phyloP scores from a whole-genome alignment of 805 yeast genomes.

The Nakazawaea wyomingensis region DNA sequence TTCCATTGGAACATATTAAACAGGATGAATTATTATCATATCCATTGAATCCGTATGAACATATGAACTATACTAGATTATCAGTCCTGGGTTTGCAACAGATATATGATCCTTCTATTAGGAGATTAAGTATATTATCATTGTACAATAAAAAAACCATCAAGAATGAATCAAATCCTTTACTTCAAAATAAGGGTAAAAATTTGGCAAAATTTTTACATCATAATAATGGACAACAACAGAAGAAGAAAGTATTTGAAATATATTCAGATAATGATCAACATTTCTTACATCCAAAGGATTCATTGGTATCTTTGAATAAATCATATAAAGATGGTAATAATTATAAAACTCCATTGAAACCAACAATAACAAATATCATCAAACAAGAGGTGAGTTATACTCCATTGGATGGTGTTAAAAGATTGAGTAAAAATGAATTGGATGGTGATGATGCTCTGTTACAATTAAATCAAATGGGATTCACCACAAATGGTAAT shows the following conservation, averaged over 20 bases:
- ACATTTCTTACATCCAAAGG: constrained; percentile 28
- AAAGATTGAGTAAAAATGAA: constrained; percentile 16
- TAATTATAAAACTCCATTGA: constrained; percentile 4
- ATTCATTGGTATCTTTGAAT: constrained; percentile 26
- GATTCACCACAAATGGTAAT: constrained; percentile 46
- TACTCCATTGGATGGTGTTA: constrained; percentile 29
- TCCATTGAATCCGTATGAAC: constrained; percentile 21
- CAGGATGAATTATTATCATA: constrained; percentile 18
- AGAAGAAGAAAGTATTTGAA: constrained; percentile 1
- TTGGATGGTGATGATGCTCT: constrained; percentile 12
- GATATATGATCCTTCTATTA: constrained; percentile 31
- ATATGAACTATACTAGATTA: constrained; percentile 27
- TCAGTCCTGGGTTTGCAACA: constrained; percentile 33
- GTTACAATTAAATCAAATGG: constrained; percentile 19
- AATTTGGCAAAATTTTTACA: constrained; percentile 6
- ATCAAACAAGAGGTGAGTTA: constrained; percentile 23
- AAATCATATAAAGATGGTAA: constrained; percentile 2
- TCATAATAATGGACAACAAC: constrained; percentile 10
- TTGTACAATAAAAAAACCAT: constrained; percentile 25
- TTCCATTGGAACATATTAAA: constrained; percentile 19
- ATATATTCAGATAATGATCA: constrained; percentile 15
- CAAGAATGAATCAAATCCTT: constrained; percentile 20
- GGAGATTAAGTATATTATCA: constrained; percentile 36
- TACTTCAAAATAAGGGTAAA: constrained; percentile 2
- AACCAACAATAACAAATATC: constrained; percentile 17